A percentile compares a stretch with the other conserved stretches of the same genome.
Evolutionary conservation across 371 early-diverging fungal genomes (phyloP).

Genomic region (Mortierella sp.): DNA sequence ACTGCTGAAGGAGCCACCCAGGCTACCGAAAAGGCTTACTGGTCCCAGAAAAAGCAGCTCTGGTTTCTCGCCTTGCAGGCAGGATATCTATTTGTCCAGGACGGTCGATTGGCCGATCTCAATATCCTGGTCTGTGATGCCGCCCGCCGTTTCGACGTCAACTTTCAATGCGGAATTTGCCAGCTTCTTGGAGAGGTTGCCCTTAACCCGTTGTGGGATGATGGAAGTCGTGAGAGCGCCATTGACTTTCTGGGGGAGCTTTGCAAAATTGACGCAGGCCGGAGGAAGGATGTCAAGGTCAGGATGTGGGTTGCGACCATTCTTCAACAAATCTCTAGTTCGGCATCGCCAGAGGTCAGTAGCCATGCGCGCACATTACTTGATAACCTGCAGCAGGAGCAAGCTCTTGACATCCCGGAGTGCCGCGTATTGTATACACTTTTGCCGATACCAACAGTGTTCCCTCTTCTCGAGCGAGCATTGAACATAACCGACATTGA

Average conservation of each 20-base stretch:
- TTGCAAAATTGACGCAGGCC: neutral
- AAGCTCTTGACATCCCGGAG: neutral
- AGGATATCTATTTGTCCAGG: neutral
- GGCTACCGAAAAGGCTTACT: neutral
- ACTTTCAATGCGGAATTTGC: conserved; percentile 6
- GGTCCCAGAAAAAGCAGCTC: neutral
- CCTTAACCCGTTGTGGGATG: neutral
- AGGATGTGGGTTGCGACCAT: neutral
- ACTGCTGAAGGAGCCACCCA: neutral
- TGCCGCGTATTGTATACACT: neutral
- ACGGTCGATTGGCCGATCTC: neutral
- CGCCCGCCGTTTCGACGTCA: neutral
- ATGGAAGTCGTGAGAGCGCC: neutral
- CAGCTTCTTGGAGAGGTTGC: conserved; percentile 15
- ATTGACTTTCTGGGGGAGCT: neutral
- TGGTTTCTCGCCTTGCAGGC: neutral
- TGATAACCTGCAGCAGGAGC: neutral
- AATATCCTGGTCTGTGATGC: neutral
- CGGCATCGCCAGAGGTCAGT: neutral
- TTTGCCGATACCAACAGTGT: neutral
- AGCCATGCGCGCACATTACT: neutral
- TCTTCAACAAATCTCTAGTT: neutral
- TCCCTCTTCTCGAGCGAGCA: neutral
- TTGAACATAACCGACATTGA: neutral
- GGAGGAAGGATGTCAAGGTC: neutral